Evolutionary conservation across 192 early-diverging fungal species (phyloP), one percentile per base, ranked within the genome.

Genomic region (Backusella morwellensis): DNA sequence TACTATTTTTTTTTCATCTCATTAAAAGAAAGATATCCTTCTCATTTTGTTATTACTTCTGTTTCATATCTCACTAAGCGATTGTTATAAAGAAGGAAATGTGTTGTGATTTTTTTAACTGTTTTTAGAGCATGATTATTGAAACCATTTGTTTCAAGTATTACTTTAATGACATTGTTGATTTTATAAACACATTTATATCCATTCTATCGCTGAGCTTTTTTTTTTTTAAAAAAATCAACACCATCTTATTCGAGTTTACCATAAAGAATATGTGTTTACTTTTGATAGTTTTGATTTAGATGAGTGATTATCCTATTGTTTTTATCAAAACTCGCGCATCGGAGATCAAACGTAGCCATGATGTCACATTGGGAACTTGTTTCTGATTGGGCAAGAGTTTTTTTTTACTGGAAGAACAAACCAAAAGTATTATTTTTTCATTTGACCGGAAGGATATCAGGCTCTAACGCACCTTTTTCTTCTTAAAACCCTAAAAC

Each of bases 401-500:
- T 11, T 63, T 29, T 29, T 63, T 29, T 63, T 63, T 4, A 29
- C 56, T 63, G 56, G 56, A 63, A 63, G 26, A 26, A 29, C 23
- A 23, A 63, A 26, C 21, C 54, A n/a, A 23, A 52, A 63, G 56
- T 63, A 23, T 26, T 63, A 29, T 59, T 63, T 63, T 63, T 63
- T 63, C 56, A 29, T 11, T 63, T 63, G 21, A 63, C 56, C 56
- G 56, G 23, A 63, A 63, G 56, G 56, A 63, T 63, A 63, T 63
- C 29, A 63, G 23, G 56, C 56, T 29, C 8, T 23, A 50, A 63
- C 56, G 56, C 56, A 63, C 56, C 56, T 63, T 63, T 63, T 63
- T 63, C 56, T 29, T 63, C 56, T 63, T 63, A 63, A 63, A 63
- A 63, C 54, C 56, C 56, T 63, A 63, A 63, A 63, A 63, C 56